Evolutionary conservation across 495 filamentous ascomycete genomes (phyloP), one percentile per base, ranked within the genome.

Genomic region (Evernia prunastri): DNA sequence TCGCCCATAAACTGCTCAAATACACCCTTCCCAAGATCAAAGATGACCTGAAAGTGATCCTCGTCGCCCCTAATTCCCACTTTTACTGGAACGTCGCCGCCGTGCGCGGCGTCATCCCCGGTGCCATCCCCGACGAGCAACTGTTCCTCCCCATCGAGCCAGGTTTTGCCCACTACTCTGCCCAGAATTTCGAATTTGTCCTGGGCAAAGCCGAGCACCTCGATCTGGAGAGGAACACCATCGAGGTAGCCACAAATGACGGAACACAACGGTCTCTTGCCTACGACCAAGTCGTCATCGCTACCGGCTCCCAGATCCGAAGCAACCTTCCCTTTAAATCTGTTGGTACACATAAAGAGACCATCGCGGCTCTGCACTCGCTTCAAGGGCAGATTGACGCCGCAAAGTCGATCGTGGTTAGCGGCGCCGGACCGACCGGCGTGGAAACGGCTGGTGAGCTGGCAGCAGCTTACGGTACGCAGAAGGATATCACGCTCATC

Each of bases 401-500:
- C 2, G 87, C 87, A 27, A 80, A 83, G 58, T 79, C 74, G 27
- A 84, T 92, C 62, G 80, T 87, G 7, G 72, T 90, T 51, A 85
- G 78, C 9, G 90, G 90, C 37, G 89, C 79, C 0, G 90, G 90
- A 0, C 75, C 84, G 6, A 83, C 87, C 4, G 89, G 87, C 15
- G 80, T 90, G 51, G 86, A 89, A 66, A 63, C 84, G 1, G 79
- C 80, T 1, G 87, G 79, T 40, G 87, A 89, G 72, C 69, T 87
- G 27, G 82, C 78, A 8, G 78, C 58, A n/a, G 58, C 35, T 31
- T 57, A 63, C 29, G 57, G 63, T 33, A 35, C 23, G 8, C 72
- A 80, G 58, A 72, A 78, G 20, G 70, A 68, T 4, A 73, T 86
- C 66, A 82, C 79, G 1, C 68, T 84, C 27, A 66, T 86, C 36